phyloP scores from a whole-genome alignment of 2,329 filamentous ascomycete genomes.

The Purpureocillium lavendulum region DNA sequence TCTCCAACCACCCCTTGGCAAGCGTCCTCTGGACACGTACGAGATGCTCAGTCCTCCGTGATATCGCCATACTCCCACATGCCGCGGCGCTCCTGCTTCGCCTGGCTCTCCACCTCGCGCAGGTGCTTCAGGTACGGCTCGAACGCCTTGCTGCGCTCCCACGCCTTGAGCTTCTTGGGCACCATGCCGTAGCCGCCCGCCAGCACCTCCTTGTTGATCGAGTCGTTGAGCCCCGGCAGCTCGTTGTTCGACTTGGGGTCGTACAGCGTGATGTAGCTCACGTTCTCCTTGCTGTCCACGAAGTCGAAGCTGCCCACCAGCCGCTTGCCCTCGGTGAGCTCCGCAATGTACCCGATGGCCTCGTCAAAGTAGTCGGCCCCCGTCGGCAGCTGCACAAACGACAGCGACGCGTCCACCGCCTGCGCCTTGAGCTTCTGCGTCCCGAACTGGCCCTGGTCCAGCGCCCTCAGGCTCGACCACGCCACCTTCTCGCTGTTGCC shows the following conservation, averaged over 20 bases:
- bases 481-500: slow-evolving; percentile 86
- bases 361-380: slow-evolving; percentile 77
- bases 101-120: slow-evolving; percentile 64
- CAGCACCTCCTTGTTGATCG: slow-evolving; percentile 83
- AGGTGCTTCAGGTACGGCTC: slow-evolving; percentile 64
- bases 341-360: slow-evolving; percentile 64
- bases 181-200: slow-evolving; percentile 83
- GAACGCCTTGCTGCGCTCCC: slow-evolving; percentile 69
- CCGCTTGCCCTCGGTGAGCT: slow-evolving; percentile 65
- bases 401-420: slow-evolving; percentile 77
- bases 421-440: slow-evolving; percentile 77
- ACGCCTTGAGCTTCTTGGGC: slow-evolving; percentile 80
- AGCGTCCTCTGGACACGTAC: too few relatives aligned
- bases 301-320: slow-evolving; percentile 89
- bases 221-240: slow-evolving; percentile 56
- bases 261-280: slow-evolving; percentile 80
- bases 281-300: slow-evolving; percentile 67
- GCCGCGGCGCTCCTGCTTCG: slow-evolving; percentile 71
- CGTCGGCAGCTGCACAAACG: slow-evolving; percentile 81
- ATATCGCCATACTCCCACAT: slow-evolving; percentile 99
- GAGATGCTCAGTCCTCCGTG: slow-evolving; percentile 79
- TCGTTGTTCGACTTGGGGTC: slow-evolving; percentile 59
- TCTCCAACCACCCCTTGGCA: too few relatives aligned
- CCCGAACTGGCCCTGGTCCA: slow-evolving; percentile 72
- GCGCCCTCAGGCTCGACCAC: slow-evolving; percentile 75